These are phyloP conservation scores for Boletus semigastroideus DNA, from an alignment of 1,284 basidiomycete genomes.

Conservation along the genomic window DNA sequence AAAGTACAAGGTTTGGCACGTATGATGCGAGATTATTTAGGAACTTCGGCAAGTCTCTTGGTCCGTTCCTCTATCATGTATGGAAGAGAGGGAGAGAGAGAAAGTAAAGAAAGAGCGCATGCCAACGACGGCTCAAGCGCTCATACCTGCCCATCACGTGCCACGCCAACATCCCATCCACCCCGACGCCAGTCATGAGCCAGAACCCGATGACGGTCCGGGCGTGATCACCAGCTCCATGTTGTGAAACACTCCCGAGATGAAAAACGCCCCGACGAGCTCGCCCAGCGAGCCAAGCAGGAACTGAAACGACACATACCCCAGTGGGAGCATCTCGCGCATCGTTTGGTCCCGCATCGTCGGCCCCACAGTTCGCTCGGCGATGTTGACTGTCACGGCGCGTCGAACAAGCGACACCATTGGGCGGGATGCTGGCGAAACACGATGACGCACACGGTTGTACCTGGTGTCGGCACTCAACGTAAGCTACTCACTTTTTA, in stretches of 20 bases:
- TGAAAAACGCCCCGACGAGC: constrained; percentile 53
- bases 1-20: no score
- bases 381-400: constrained; percentile 41
- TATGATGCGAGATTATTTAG: no score
- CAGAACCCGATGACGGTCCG: constrained; percentile 49
- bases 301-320: constrained; percentile 26
- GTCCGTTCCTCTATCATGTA: no score
- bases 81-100: no score
- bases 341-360: constrained; percentile 48
- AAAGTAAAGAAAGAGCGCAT: neutral
- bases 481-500: neutral
- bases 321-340: constrained; percentile 36
- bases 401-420: constrained; percentile 44
- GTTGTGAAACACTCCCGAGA: constrained; percentile 58
- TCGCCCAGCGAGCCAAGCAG: constrained; percentile 46
- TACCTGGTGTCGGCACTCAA: neutral
- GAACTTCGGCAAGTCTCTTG: no score
- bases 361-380: constrained; percentile 42
- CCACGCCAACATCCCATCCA: constrained; percentile 40
- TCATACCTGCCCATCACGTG: no score
- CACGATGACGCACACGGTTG: constrained; percentile 39
- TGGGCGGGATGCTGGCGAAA: constrained; percentile 34
- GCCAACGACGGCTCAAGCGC: constrained; percentile 12
- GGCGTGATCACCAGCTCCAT: constrained; percentile 50
- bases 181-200: constrained; percentile 52